Base-by-base conservation (phyloP, 2,329 filamentous ascomycete genomes). In the Sclerotinia subarctica region DNA sequence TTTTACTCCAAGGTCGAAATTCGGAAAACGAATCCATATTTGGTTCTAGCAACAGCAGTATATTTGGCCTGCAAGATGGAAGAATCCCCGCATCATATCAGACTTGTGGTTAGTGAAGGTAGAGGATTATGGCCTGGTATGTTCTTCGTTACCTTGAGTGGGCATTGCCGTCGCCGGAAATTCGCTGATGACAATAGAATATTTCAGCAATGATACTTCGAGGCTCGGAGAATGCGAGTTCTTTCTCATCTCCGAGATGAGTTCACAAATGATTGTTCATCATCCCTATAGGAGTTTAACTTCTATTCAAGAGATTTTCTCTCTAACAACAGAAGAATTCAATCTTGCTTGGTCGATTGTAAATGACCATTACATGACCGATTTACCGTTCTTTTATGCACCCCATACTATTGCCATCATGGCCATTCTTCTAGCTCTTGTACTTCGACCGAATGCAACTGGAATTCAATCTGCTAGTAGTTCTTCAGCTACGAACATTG, bases 21-120 rank as follows among this genome's bases (percentile, higher is more conserved):
- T 72, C 90, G 94, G 68, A 88, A 90, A 71, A 97, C 94, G 59
- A 99, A 98, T 75, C 93, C 94, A 5, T 97, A 96, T 77, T 88
- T 98, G 47, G 88, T 98, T 69, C 86, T 97, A 72, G 90, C 93
- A n/a, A 98, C 95, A 1, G 92, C 94, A 6, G 85, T 98, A 70
- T 99, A 99, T 78, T 83, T 99, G 47, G 94, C 95, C 26, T 97
- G 93, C 82, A 99, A 99, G 81, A 97, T 96, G 88, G 95, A 99
- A 79, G 95, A 99, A 79, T 94, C 90, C 63, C 95, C 95, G 3
- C 94, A 98, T 78, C 95, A 99, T 78, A 98, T 99, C 75, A 88
- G 95, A 42, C 86, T 96, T 71, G 90, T 99, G 69, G 89, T 95
- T 15, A 90, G 88, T 58, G 95, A 99, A 78, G 93, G 94, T 4